These are phyloP conservation scores for Aurifilum marmelostoma DNA, from an alignment of 2,329 filamentous ascomycete species.

Conservation along the genomic window DNA sequence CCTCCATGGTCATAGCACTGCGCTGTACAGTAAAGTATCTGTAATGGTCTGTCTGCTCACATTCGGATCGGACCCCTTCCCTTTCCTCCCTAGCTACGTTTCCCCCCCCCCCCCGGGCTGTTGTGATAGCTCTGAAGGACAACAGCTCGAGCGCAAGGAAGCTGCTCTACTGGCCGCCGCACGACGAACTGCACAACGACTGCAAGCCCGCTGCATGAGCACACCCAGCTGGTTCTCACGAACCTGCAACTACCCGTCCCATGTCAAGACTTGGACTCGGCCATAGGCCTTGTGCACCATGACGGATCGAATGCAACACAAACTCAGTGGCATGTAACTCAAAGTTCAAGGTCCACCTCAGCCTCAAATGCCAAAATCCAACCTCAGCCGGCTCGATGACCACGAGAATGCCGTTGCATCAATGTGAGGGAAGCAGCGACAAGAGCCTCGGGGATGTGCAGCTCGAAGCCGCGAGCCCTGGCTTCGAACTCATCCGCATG, in stretches of 20 bases:
- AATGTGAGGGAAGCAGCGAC: constrained; percentile 1
- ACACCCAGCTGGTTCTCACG: not conserved
- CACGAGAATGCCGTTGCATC: constrained; percentile 14
- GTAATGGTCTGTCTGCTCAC: not conserved
- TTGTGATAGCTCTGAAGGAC: not conserved
- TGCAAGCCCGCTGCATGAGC: too few species aligned
- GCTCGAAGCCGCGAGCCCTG: constrained; percentile 10
- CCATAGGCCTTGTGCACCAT: constrained; percentile 8
- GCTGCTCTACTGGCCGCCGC: not conserved
- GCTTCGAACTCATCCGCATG: not conserved
- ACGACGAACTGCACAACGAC: too few species aligned
- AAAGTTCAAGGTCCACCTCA: constrained; percentile 10
- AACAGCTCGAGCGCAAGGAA: not conserved
- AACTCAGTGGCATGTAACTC: constrained; percentile 8
- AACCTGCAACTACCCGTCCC: not conserved
- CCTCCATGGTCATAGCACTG: not conserved
- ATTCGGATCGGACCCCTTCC: not conserved
- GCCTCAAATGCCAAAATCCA: constrained; percentile 9
- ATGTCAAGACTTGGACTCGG: constrained; percentile 1
- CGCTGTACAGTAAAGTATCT: not conserved
- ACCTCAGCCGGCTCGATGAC: not conserved
- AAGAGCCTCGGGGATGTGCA: constrained; percentile 6
- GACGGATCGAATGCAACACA: constrained; percentile 9
- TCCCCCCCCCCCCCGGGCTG: too few species aligned
- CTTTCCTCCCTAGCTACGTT: not conserved